Evolutionary conservation across 2,329 filamentous ascomycete genomes (phyloP).

Genomic region (Trichophaea hybrida): DNA sequence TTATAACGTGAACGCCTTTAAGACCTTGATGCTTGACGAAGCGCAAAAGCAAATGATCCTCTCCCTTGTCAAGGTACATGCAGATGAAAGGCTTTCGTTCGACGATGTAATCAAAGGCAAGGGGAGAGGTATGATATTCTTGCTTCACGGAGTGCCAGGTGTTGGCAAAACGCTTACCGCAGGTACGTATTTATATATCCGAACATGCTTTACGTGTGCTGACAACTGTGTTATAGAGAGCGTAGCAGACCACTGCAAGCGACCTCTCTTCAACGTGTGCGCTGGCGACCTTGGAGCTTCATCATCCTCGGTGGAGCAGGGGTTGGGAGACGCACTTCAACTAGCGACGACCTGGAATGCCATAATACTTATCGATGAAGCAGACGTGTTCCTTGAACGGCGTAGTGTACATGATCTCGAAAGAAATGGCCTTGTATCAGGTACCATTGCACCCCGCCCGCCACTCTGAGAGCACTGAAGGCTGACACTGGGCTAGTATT

Average conservation of each 20-base stretch:
- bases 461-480: no score
- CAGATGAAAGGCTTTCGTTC: slow-evolving; percentile 53
- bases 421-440: no score
- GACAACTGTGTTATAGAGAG: background rate
- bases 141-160: slow-evolving; percentile 32
- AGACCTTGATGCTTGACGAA: slow-evolving; percentile 37
- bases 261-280: background rate
- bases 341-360: background rate
- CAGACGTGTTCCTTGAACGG: background rate
- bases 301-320: background rate
- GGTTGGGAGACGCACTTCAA: background rate
- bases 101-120: slow-evolving; percentile 31
- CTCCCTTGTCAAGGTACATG: slow-evolving; percentile 64
- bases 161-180: background rate
- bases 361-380: background rate
- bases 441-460: no score
- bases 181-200: background rate
- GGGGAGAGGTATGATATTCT: slow-evolving; percentile 29
- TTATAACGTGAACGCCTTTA: slow-evolving; percentile 42
- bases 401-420: no score
- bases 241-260: background rate
- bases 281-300: background rate
- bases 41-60: slow-evolving; percentile 41
- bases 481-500: slow-evolving; percentile 43
- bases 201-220: no score